Evolutionary conservation across 805 yeast genomes (phyloP), one percentile per base, ranked within the genome.

Genomic region (Zygoascus tannicola): DNA sequence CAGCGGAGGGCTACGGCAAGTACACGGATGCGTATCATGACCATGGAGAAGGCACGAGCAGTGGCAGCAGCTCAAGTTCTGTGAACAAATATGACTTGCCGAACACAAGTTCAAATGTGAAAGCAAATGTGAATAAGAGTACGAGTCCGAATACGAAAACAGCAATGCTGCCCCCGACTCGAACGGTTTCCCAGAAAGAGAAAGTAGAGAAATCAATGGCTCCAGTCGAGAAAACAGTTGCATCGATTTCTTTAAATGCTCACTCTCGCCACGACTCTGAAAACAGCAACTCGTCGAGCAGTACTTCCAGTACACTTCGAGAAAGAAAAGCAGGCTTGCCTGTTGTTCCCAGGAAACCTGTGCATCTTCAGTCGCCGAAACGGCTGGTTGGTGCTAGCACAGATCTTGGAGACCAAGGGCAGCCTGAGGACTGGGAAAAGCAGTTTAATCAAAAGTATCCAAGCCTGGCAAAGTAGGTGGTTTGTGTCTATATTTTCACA

Each of bases 1-100:
- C 90, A 0, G 95, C 95, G 0, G 61, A 69, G 4, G 95, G 95
- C 0, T 86, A 87, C 60, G 95, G 95, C 5, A 76, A 76, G 57
- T 84, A 73, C 56, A 78, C 88, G 0, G 80, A 72, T 40, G 49
- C 20, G 16, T 35, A 35, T 18, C 38, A 35, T 16, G 15, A 7
- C 15, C n/a, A 33, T 7, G 15, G 19, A n/a, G 15, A 15, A n/a
- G 35, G n/a, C 20, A n/a, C 10, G n/a, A 8, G 14, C n/a, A 8
- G 10, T 26, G 30, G 30, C 12, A 26, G 30, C 30, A 26, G 30
- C 30, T 7, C 10, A 7, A 26, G 30, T 12, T 26, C 30, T 26
- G 30, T 26, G 10, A 26, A 26, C 12, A 12, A 12, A 8, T 26
- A 26, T 12, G 30, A 26, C 10, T 26, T 26, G 30, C 30, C 7